Percentiles rank a stretch among this genome's conserved stretches.
phyloP scores from a whole-genome alignment of 306 rosid genomes.

The Astragalus glycyphyllos region DNA sequence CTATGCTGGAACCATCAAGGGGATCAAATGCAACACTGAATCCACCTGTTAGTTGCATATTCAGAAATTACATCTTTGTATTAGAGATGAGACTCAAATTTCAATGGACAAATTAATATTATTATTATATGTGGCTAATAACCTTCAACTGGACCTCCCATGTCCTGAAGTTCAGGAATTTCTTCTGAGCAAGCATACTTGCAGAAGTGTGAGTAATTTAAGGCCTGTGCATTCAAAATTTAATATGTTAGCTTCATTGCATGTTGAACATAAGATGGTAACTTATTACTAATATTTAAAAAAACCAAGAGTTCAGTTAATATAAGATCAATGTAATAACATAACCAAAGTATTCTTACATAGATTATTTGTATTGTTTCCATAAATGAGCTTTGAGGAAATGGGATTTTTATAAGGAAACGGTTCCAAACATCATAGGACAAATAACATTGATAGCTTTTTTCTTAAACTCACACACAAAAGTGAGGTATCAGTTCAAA shows the following conservation, averaged over 20 bases:
- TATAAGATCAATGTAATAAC: too few species aligned
- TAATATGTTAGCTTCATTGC: constrained; percentile 27
- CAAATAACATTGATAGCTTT: too few species aligned
- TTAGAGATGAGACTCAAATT: neutral
- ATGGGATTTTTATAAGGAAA: too few species aligned
- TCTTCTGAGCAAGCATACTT: constrained; percentile 98
- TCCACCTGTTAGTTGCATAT: constrained; percentile 71
- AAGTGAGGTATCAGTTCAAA: too few species aligned
- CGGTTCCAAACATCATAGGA: neutral
- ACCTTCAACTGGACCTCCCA: constrained; percentile 99
- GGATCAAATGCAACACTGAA: constrained; percentile 99
- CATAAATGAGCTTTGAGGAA: too few species aligned
- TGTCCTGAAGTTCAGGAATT: constrained; percentile 94
- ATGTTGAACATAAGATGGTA: too few species aligned
- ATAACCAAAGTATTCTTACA: too few species aligned
- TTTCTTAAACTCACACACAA: too few species aligned
- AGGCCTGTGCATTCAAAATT: constrained; percentile 60
- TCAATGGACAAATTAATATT: neutral
- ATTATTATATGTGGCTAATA: constrained; percentile 30
- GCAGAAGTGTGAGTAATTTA: constrained; percentile 87
- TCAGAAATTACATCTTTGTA: constrained; percentile 21
- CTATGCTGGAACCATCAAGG: constrained; percentile 97
- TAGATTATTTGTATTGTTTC: too few species aligned
- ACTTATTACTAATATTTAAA: neutral
- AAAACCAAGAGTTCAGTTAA: neutral